A percentile compares a stretch with the other conserved stretches of the same genome.
These are phyloP conservation scores for Didymella pomorum DNA, from an alignment of 2,329 filamentous ascomycete species.

Conservation along the genomic window DNA sequence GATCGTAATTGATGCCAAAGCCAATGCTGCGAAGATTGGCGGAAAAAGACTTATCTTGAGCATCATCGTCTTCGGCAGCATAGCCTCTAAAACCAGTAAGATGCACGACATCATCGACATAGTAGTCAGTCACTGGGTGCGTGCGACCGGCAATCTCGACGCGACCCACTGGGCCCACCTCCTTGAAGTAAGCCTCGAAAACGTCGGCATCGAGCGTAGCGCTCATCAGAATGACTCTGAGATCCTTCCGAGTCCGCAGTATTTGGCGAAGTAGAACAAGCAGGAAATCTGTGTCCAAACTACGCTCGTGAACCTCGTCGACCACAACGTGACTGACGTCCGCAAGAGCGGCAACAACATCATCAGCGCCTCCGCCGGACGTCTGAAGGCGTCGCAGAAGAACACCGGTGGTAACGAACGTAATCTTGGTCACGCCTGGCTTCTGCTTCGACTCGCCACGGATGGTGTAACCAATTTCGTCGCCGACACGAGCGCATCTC, in stretches of 20 bases:
- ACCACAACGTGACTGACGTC: conserved; percentile 95
- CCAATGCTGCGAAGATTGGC: conserved; percentile 59
- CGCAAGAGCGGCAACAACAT: conserved; percentile 80
- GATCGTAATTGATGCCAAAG: conserved; percentile 88
- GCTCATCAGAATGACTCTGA: conserved; percentile 95
- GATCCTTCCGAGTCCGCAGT: conserved; percentile 73
- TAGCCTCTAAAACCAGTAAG: conserved; percentile 73
- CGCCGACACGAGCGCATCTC: conserved; percentile 79
- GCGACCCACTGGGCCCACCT: conserved; percentile 73
- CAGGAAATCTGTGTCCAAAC: conserved; percentile 92
- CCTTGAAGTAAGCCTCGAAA: conserved; percentile 84
- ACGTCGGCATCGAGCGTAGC: conserved; percentile 89
- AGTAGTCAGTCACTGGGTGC: conserved; percentile 87
- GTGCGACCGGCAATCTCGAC: conserved; percentile 91
- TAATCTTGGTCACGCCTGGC: conserved; percentile 79
- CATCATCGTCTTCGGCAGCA: conserved; percentile 60
- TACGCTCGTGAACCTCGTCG: conserved; percentile 95
- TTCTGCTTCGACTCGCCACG: conserved; percentile 85
- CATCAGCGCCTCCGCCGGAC: conserved; percentile 79
- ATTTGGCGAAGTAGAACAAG: conserved; percentile 88
- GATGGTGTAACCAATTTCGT: conserved; percentile 91
- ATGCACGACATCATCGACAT: conserved; percentile 85
- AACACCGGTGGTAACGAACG: conserved; percentile 95
- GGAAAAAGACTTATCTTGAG: conserved; percentile 56
- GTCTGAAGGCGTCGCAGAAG: conserved; percentile 90